phyloP scores from a whole-genome alignment of 2,329 filamentous ascomycete genomes.

The Paecilomyces variotii region DNA sequence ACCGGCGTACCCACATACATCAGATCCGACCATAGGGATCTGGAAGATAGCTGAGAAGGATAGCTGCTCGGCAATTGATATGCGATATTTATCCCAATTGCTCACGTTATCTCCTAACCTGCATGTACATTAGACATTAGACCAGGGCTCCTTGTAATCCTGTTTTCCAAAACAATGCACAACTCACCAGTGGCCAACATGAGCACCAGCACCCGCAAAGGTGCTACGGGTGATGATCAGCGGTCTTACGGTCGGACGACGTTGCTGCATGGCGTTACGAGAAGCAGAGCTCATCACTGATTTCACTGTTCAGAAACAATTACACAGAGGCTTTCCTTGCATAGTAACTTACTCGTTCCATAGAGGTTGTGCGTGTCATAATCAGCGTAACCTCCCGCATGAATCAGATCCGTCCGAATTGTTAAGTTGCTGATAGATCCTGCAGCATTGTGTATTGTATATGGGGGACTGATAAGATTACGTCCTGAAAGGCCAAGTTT shows the following conservation, averaged over 20 bases:
- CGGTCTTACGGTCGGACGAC: conserved; percentile 57
- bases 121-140: conserved; percentile 34
- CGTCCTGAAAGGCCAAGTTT: conserved; percentile 55
- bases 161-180: neutral
- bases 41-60: conserved; percentile 59
- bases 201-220: conserved; percentile 60
- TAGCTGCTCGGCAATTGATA: conserved; percentile 52
- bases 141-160: conserved; percentile 26
- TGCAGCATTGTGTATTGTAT: conserved; percentile 57
- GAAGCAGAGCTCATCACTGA: conserved; percentile 62
- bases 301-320: conserved; percentile 3
- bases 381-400: conserved; percentile 54
- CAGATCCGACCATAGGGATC: conserved; percentile 59
- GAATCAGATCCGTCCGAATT: conserved; percentile 59
- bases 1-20: conserved; percentile 68
- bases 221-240: conserved; percentile 69
- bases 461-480: conserved; percentile 57
- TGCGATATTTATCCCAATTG: conserved; percentile 51
- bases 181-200: conserved; percentile 47
- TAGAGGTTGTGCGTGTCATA: conserved; percentile 75
- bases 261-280: conserved; percentile 56
- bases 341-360: conserved; percentile 47
- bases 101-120: conserved; percentile 55
- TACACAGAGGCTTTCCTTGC: neutral
- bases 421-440: conserved; percentile 48